phyloP scores from a whole-genome alignment of 257 asterid genomes.

The Cordia subcordata region DNA sequence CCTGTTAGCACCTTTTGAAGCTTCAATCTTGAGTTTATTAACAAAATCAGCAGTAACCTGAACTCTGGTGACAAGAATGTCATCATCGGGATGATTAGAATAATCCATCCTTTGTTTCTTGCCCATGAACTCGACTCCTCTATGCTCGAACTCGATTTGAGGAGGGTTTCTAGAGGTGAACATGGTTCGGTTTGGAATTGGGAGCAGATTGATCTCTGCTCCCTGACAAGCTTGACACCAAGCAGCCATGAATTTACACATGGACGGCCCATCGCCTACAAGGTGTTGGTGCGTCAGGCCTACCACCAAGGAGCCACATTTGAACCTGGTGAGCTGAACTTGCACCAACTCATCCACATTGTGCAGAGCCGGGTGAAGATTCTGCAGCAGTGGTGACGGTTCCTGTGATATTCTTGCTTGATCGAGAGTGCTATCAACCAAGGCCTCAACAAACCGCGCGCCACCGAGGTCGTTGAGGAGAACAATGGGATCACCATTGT shows the following conservation, averaged over 20 bases:
- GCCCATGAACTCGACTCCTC: constrained; percentile 50
- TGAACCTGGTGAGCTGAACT: constrained; percentile 72
- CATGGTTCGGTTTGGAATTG: constrained; percentile 48
- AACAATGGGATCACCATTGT: constrained; percentile 37
- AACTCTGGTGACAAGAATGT: constrained; percentile 48
- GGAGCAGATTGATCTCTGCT: constrained; percentile 32
- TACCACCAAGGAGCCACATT: constrained; percentile 76
- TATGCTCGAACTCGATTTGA: constrained; percentile 42
- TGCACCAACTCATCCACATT: constrained; percentile 59
- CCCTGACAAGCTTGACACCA: constrained; percentile 80
- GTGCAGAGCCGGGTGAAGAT: constrained; percentile 59
- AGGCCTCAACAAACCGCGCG: constrained; percentile 75
- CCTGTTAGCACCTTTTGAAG: constrained; percentile 37
- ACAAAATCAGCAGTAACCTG: constrained; percentile 56
- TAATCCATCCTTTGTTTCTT: constrained; percentile 24
- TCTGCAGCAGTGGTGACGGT: constrained; percentile 48
- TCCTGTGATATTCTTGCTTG: constrained; percentile 28
- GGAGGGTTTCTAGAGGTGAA: constrained; percentile 62
- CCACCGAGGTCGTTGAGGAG: constrained; percentile 63
- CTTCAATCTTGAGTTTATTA: constrained; percentile 50
- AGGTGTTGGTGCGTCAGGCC: constrained; percentile 76
- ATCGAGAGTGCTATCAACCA: constrained; percentile 44
- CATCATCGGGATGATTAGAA: constrained; percentile 33
- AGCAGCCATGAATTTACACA: constrained; percentile 67
- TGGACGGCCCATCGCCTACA: constrained; percentile 71